These are phyloP conservation scores for Metahyphopichia silvanorum DNA, from an alignment of 805 yeast species.

Conservation along the genomic window DNA sequence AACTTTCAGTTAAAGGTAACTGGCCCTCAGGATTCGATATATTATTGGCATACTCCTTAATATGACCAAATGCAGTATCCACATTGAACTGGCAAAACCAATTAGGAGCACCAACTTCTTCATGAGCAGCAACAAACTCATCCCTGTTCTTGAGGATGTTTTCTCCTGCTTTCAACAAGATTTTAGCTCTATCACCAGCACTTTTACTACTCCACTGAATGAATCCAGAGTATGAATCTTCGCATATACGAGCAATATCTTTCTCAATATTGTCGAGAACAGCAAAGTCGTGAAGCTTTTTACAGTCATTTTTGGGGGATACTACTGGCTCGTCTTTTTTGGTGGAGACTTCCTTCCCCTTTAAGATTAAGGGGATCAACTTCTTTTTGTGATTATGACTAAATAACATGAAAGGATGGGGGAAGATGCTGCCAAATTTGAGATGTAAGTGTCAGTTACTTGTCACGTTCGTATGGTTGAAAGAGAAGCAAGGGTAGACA, in stretches of 20 bases:
- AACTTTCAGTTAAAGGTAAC: constrained; percentile 7
- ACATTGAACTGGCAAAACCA: constrained; percentile 37
- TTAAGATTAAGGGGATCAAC: constrained; percentile 11
- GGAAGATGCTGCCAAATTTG: too few species aligned
- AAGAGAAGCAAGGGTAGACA: too few species aligned
- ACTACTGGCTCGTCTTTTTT: constrained; percentile 6
- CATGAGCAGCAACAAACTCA: constrained; percentile 14
- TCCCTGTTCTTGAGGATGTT: constrained; percentile 10
- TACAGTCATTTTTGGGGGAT: constrained; percentile 3
- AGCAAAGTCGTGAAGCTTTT: constrained; percentile 4
- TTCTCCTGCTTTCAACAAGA: constrained; percentile 16
- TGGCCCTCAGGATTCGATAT: constrained; percentile 17
- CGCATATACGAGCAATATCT: constrained; percentile 12
- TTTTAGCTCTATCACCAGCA: constrained; percentile 11
- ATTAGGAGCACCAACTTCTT: constrained; percentile 29
- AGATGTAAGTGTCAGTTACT: too few species aligned
- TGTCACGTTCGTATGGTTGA: neutral
- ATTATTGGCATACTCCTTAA: constrained; percentile 23
- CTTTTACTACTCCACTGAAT: constrained; percentile 19
- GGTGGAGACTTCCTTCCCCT: constrained; percentile 9
- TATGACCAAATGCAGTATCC: constrained; percentile 21
- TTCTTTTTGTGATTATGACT: constrained; percentile 1
- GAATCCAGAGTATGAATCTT: constrained; percentile 21
- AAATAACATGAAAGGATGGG: too few species aligned
- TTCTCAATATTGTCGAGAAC: constrained; percentile 3